Evolutionary conservation across 208 protist genomes (phyloP), one percentile per base, ranked within the genome.

Genomic region (Crithidia fasciculata): DNA sequence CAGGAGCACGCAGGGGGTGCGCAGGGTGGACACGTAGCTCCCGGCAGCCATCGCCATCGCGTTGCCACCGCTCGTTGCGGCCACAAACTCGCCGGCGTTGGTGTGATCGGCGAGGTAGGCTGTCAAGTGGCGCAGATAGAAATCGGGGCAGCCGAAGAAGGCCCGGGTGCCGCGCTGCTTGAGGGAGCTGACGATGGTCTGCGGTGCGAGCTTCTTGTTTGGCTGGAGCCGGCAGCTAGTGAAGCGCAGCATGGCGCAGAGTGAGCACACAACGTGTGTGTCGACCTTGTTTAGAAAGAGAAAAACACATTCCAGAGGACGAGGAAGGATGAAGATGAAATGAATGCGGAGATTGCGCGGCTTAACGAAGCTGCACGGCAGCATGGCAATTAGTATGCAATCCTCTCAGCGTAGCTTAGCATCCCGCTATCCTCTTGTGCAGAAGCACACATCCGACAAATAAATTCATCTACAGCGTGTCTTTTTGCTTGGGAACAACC

Each of bases 101-200:
- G 78, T 82, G 67, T 90, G 72, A 58, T 90, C 82, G 1, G 78
- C 79, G 5, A 95, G 88, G 76, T 96, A 97, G 6, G 91, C 83
- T 45, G 86, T 92, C 63, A 97, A 83, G 63, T 90, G 73, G 68
- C 92, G 88, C 8, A 98, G 74, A 37, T 95, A 67, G 28, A 81
- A 93, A 73, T 98, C 91, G 39, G 95, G 95, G 36, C 94, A 88
- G n/a, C 93, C 93, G 60, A 87, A 94, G 75, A 92, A 98, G 45
- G 80, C 83, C 12, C 76, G 83, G 3, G 89, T 82, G 15, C 84
- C 86, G 44, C 79, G 74, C 41, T 76, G 36, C 36, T 47, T 63
- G 8, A 95, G 74, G 16, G 76, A 80, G n/a, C 77, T 60, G 37
- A 87, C 82, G 28, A 95, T 66, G 45, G 69, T 69, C 73, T 83